These are phyloP conservation scores for Coniochaeta sp. DNA, from an alignment of 2,329 filamentous ascomycete genomes.

Conservation along the genomic window DNA sequence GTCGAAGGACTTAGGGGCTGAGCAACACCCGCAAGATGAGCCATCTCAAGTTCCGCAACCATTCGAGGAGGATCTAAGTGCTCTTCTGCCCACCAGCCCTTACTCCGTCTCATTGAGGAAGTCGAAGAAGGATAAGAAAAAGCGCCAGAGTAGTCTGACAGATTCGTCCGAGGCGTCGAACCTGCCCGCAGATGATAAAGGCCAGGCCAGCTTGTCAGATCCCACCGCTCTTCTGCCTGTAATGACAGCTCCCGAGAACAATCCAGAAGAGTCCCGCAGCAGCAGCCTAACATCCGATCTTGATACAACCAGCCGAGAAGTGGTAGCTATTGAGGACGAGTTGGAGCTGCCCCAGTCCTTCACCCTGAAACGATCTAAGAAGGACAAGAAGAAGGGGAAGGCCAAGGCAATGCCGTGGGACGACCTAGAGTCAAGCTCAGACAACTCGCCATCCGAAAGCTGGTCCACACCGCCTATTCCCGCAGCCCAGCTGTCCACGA, in stretches of 20 bases:
- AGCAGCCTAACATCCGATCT: neutral
- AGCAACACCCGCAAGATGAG: neutral
- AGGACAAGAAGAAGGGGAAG: slow-evolving; percentile 10
- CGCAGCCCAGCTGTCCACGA: neutral
- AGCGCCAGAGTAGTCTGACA: slow-evolving; percentile 12
- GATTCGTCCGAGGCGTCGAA: neutral
- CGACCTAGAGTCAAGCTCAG: neutral
- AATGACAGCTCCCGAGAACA: neutral
- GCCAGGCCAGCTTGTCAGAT: neutral
- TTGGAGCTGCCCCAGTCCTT: neutral
- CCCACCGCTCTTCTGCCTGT: neutral
- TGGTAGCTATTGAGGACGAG: neutral
- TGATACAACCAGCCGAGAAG: neutral
- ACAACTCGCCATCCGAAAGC: neutral
- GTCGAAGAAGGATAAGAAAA: slow-evolving; percentile 24
- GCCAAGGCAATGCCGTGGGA: slow-evolving; percentile 3
- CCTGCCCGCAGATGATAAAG: neutral
- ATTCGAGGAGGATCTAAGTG: neutral
- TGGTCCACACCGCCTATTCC: neutral
- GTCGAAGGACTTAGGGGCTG: neutral
- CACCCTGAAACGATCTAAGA: neutral
- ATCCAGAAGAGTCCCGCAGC: neutral
- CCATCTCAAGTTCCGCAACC: neutral
- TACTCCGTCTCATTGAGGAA: slow-evolving; percentile 10
- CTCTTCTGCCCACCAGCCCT: neutral